A percentile compares a stretch with the other conserved stretches of the same genome.
These are phyloP conservation scores for Geranomyces variabilis DNA, from an alignment of 192 early-diverging fungal species.

Conservation along the genomic window DNA sequence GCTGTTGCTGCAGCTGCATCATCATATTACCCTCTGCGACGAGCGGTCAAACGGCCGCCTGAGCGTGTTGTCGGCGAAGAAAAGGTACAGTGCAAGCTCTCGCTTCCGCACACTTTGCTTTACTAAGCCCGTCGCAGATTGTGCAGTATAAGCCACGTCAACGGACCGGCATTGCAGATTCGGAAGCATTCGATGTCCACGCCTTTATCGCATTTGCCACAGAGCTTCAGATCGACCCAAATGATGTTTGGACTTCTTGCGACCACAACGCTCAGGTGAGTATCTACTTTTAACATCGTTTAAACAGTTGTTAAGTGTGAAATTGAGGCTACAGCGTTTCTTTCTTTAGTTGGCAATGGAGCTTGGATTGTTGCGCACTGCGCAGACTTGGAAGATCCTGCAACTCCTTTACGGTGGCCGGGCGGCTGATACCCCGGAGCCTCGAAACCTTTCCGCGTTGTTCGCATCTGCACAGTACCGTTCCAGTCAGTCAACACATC, in stretches of 20 bases:
- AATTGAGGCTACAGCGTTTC: slow-evolving; percentile 3
- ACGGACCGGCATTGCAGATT: slow-evolving; percentile 29
- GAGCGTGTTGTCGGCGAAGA: slow-evolving; percentile 18
- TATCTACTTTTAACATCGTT: too few relatives aligned
- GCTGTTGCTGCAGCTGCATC: slow-evolving; percentile 2
- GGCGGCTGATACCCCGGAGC: slow-evolving; percentile 3
- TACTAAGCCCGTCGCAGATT: slow-evolving; percentile 18
- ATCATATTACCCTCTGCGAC: slow-evolving; percentile 21
- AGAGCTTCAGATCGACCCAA: slow-evolving; percentile 56
- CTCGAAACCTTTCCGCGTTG: slow-evolving; percentile 38
- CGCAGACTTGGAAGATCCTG: slow-evolving; percentile 79
- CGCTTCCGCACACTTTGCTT: too few relatives aligned
- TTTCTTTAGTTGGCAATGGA: slow-evolving; percentile 61
- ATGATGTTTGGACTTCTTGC: slow-evolving; percentile 48
- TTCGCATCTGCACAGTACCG: neutral
- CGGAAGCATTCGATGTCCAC: slow-evolving; percentile 64
- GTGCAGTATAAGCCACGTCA: slow-evolving; percentile 26
- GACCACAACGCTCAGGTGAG: slow-evolving; percentile 1
- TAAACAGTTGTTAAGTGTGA: too few relatives aligned
- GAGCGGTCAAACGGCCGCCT: slow-evolving; percentile 28
- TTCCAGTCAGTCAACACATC: too few relatives aligned
- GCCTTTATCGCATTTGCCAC: slow-evolving; percentile 72
- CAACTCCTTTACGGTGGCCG: slow-evolving; percentile 59
- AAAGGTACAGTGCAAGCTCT: slow-evolving; percentile 2
- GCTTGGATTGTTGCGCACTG: slow-evolving; percentile 59